Evolutionary conservation across 805 yeast genomes (phyloP), one percentile per base, ranked within the genome.

Genomic region (Torulaspora microellipsoides): DNA sequence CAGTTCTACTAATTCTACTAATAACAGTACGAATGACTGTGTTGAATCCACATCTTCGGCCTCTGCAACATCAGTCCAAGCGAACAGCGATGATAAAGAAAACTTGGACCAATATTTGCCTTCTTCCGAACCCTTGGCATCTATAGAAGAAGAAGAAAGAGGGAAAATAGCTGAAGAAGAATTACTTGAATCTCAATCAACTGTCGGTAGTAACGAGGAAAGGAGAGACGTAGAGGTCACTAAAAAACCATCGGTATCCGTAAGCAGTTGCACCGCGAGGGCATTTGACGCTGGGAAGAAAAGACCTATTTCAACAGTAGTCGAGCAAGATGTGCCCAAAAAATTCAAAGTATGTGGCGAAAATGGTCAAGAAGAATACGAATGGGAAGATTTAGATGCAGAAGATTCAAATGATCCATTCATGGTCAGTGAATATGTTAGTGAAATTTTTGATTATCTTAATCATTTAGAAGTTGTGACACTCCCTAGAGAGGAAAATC

Each of bases 401-500:
- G 91, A 83, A 58, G 95, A 85, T 62, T 64, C 70, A 36, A 85
- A 83, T 58, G 95, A 85, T 63, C 91, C 91, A 15, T 67, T 86
- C 49, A 90, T 91, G 96, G 97, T 86, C 27, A 79, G 89, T 48
- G 99, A 91, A 69, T 91, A 90, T 64, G 95, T 85, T 43, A 77
- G 71, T 49, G 97, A 88, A 47, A 90, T 91, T 45, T 90, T 87
- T 65, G 83, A 78, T 27, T 88, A 85, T 64, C 69, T 90, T 55
- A 81, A 82, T 61, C 80, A 75, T 57, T 70, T 83, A 47, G 96
- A 89, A 67, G 65, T 73, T 35, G 74, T 77, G 56, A 86, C 91
- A 36, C 69, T 86, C 57, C 95, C 89, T 14, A 58, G 65, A 33
- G 65, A 69, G 23, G 65, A 65, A 37, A 66, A 67, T 39, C 50